Base-by-base conservation (phyloP, 1,139 yeast species). In the Saccharomycopsis phalli region DNA sequence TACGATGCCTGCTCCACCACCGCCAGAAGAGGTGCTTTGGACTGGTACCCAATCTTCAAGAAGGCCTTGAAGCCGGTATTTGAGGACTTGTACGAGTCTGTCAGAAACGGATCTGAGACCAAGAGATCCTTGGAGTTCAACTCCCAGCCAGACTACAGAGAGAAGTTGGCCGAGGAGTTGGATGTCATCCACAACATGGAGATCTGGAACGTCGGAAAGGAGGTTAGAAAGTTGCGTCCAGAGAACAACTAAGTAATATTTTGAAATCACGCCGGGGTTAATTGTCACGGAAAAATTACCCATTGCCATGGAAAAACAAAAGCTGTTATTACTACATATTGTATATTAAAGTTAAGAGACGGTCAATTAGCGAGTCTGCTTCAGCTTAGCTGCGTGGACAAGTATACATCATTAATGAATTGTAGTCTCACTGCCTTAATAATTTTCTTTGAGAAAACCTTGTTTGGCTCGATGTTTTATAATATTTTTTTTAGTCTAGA, bases 1-100 rank as follows among this genome's bases (percentile, higher is more conserved):
- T 91, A 91, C 80, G 97, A 88, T 64, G 98, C 98, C 58, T 91
- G 98, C 73, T 91, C 98, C 55, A 91, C 98, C 64, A 91, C 98
- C 56, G 98, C 98, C 58, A 86, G 97, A 78, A 87, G 98, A 76
- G 98, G 98, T 77, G 98, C 98, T 63, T 79, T 91, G 61, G 98
- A 91, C 76, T 91, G 98, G 98, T 88, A 91, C 77, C 98, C 97
- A 69, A 72, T 80, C 68, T 91, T 91, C 86, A 87, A 87, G 80
- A 93, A 84, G 59, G 96, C 96, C 62, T 79, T 91, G 71, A 91
- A 91, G 76, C 98, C 98, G 61, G 96, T 91, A 49, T 91, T 91
- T 76, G 76, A 81, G 68, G 94, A 91, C 62, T 78, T 91, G 62
- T 91, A 91, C 76, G 88, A 82, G 66, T 78, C 94, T 51, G 95